Base-by-base conservation (phyloP, 805 yeast species). In the Starmera pachycereana region DNA sequence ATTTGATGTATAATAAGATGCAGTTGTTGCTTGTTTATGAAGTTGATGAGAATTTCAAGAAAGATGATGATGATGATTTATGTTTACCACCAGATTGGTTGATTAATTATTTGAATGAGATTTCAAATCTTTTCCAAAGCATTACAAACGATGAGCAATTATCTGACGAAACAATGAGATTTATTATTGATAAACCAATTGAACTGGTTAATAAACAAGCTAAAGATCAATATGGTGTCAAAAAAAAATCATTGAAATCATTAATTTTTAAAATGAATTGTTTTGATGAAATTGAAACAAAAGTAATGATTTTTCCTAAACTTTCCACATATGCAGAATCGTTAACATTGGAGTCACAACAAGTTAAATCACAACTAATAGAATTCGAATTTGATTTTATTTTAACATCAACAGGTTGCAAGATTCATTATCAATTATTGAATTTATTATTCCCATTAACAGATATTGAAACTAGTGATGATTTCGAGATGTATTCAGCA, bases 11-110 rank as follows among this genome's bases (percentile, higher is more conserved):
- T 43, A 51, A 60, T 47, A 44, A 63, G 6, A 51, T 73, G 28
- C 7, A 22, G 5, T 6, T 8, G 9, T 22, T 22, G 9, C 27
- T 22, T 22, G 27, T 22, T 8, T 22, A 22, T 22, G 27, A 22
- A 22, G 27, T 22, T n/a, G 45, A 56, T 13, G 43, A 43, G 12
- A 41, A 37, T 27, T 44, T 40, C 33, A 44, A 47, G 19, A 59
- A 60, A 32, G 49, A 48, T 6, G 43, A 47, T 18, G 61, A 63
- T 35, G 54, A 64, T 38, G 70, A 69, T 27, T 85, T 85, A 44
- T 62, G 84, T 18, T 74, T 80, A 44, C 78, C 95, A 5, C 96
- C 97, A 0, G 94, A 84, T 44, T 89, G 94, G 88, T 61, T 84
- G 18, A 64, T 72, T 37, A 80, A 75, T n/a, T 77, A 80, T 48